phyloP scores from a whole-genome alignment of 805 yeast genomes.

The Saccharomycopsis synnaedendra region DNA sequence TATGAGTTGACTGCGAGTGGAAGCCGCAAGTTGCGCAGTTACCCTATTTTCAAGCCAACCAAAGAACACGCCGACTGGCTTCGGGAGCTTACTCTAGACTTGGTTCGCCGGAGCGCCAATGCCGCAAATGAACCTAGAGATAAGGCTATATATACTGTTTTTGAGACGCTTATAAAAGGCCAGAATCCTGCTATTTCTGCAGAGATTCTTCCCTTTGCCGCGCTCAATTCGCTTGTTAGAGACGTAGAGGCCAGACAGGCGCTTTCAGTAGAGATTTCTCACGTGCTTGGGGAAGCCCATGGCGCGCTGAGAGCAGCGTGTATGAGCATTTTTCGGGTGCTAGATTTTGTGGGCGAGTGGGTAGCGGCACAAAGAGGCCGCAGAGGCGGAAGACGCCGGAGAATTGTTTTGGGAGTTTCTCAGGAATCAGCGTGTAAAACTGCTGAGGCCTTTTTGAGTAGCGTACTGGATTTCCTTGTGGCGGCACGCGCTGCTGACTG shows the following conservation, averaged over 20 bases:
- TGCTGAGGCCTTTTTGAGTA: conserved; percentile 37
- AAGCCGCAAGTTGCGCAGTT: conserved; percentile 32
- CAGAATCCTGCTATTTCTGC: conserved; percentile 62
- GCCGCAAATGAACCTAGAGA: conserved; percentile 16
- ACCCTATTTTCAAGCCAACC: conserved; percentile 53
- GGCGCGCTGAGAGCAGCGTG: too few relatives aligned
- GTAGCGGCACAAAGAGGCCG: conserved; percentile 27
- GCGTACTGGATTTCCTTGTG: conserved; percentile 55
- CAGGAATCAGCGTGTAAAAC: conserved; percentile 22
- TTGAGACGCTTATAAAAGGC: conserved; percentile 53
- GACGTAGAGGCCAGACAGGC: conserved; percentile 27
- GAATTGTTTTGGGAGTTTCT: conserved; percentile 4
- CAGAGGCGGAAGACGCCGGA: conserved; percentile 12
- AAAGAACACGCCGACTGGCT: conserved; percentile 65
- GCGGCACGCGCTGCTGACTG: conserved; percentile 77
- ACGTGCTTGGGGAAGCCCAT: conserved; percentile 35
- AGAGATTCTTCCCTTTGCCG: conserved; percentile 66
- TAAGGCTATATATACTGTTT: conserved; percentile 41
- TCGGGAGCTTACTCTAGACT: conserved; percentile 51
- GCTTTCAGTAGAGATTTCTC: conserved; percentile 44
- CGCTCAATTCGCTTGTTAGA: conserved; percentile 49
- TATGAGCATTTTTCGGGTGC: conserved; percentile 54
- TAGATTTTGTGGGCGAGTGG: conserved; percentile 85
- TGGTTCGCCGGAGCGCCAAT: conserved; percentile 32
- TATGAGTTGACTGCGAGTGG: conserved; percentile 51